phyloP scores from a whole-genome alignment of 176 grass and related monocot species.

The Typha latifolia region DNA sequence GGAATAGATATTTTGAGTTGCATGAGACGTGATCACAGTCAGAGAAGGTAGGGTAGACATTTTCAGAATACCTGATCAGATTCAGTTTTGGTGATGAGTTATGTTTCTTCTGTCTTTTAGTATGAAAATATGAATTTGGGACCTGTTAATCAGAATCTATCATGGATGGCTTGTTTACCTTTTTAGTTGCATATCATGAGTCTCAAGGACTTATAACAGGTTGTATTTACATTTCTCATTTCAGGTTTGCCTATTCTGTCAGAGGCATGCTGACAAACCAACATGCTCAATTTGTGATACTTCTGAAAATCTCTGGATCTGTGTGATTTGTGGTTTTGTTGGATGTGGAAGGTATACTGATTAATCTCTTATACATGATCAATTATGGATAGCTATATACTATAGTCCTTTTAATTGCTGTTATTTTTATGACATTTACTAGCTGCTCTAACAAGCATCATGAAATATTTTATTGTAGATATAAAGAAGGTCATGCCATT shows the following conservation, averaged over 20 bases:
- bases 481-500: constrained; percentile 92
- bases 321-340: constrained; percentile 96
- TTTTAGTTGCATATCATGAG: too few relatives aligned
- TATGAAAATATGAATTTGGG: too few relatives aligned
- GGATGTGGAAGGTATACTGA: constrained; percentile 82
- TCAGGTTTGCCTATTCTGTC: constrained; percentile 94
- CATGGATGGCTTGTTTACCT: too few relatives aligned
- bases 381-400: not conserved
- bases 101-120: too few relatives aligned
- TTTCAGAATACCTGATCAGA: too few relatives aligned
- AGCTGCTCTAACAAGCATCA: not conserved
- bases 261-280: constrained; percentile 63
- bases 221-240: constrained; percentile 15
- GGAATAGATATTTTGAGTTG: too few relatives aligned
- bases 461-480: constrained; percentile 29
- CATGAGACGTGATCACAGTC: too few relatives aligned
- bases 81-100: too few relatives aligned
- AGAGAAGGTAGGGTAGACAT: too few relatives aligned
- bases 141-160: too few relatives aligned
- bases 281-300: constrained; percentile 91
- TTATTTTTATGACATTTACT: not conserved
- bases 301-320: constrained; percentile 90
- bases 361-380: not conserved
- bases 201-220: not conserved
- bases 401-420: not conserved